Conservation (phyloP, 441 rosid genomes). For the Adansonia gregorii region DNA sequence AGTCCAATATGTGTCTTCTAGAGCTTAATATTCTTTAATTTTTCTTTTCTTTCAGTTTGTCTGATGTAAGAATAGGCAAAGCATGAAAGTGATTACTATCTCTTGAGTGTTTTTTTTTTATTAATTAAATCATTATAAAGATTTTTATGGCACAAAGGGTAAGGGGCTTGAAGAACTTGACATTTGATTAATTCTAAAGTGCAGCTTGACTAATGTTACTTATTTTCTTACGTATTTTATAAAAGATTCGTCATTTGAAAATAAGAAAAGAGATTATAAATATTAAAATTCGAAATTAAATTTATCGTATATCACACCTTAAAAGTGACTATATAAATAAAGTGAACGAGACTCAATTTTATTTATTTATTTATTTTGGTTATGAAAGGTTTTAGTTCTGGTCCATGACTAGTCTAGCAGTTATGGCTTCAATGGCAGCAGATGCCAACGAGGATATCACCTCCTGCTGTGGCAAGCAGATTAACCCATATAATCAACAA, state of each 20-base stretch:
- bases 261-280: no score
- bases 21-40: neutral
- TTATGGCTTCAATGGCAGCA: neutral
- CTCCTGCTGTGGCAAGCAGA: neutral
- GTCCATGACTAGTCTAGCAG: neutral
- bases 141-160: neutral
- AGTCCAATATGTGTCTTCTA: constrained; percentile 25
- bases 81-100: constrained; percentile 36
- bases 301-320: no score
- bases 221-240: neutral
- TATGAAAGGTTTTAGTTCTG: neutral
- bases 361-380: neutral
- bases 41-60: neutral
- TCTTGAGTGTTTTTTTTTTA: constrained; percentile 20
- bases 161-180: constrained; percentile 36
- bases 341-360: neutral
- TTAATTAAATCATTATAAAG: neutral
- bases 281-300: no score
- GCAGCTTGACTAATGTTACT: constrained; percentile 19
- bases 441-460: neutral
- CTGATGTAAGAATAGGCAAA: constrained; percentile 13
- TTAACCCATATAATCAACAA: neutral
- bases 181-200: constrained; percentile 17
- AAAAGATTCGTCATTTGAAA: no score
- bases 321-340: no score